Evolutionary conservation across 208 protist genomes (phyloP), one percentile per base, ranked within the genome.

Genomic region (Crithidia acanthocephali): DNA sequence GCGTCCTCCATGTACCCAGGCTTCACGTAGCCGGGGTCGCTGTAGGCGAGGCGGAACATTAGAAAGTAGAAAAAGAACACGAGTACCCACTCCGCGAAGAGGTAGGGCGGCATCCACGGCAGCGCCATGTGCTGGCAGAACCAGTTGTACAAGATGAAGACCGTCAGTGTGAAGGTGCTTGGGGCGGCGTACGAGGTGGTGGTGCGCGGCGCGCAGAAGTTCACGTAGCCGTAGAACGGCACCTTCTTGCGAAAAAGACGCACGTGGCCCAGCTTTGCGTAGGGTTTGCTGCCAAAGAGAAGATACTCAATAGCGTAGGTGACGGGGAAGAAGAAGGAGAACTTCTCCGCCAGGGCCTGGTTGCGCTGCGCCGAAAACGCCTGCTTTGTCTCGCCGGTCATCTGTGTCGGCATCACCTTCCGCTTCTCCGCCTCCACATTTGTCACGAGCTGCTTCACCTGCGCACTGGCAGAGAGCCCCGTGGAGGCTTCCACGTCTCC

Each of bases 21-120:
- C 28, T 74, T 80, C 32, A 94, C 75, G 66, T 87, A 96, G 18
- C 91, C 91, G 5, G 91, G 91, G 63, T 96, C 91, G 25, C 68
- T 83, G 79, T 94, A 96, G 23, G 80, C 84, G 11, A 87, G 67
- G 20, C 45, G 62, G 40, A 86, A 77, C 30, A 93, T 40, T 8
- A 87, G 30, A 5, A 70, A 23, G 48, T 86, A 84, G 25, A 90
- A 91, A 50, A 83, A 32, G 23, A 85, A 28, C 25, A 88, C 48
- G 22, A 87, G 71, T 33, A 87, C 20, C 53, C 56, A 76, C 55
- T 85, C 79, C 13, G 76, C 2, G 27, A 28, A 30, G 33, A 85
- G 32, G 23, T 69, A 83, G 6, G 18, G 2, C 11, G 60, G 45
- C 50, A 93, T 52, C 86, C 85, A 91, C 13, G 30, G 60, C n/a